A percentile compares a stretch with the other conserved stretches of the same genome.
phyloP scores from a whole-genome alignment of 2,329 filamentous ascomycete genomes.

The Diaporthe sp. region DNA sequence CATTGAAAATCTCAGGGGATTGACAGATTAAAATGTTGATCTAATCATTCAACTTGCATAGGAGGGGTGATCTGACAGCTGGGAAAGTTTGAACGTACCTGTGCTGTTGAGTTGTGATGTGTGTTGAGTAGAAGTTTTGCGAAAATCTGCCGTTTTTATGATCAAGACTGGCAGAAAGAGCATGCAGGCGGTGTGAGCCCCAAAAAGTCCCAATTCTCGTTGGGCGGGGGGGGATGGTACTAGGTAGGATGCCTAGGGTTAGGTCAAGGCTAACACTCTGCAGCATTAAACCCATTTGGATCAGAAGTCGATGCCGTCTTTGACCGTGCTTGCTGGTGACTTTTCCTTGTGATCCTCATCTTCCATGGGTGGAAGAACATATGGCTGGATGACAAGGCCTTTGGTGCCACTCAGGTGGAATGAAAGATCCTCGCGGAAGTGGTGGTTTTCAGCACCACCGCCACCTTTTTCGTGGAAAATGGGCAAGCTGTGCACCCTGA shows the following conservation, averaged over 20 bases:
- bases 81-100: constrained; percentile 44
- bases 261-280: not conserved
- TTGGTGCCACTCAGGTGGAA: constrained; percentile 87
- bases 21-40: constrained; percentile 67
- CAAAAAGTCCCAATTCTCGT: not conserved
- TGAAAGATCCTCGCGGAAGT: constrained; percentile 86
- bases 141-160: constrained; percentile 35
- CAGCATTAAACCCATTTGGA: not conserved
- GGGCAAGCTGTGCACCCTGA: constrained; percentile 86
- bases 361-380: constrained; percentile 88
- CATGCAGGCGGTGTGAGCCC: constrained; percentile 27
- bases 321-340: constrained; percentile 67
- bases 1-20: constrained; percentile 68
- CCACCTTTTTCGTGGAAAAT: constrained; percentile 91
- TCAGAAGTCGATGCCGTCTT: constrained; percentile 83
- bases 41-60: constrained; percentile 60
- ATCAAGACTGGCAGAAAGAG: constrained; percentile 33
- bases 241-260: constrained; percentile 14
- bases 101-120: constrained; percentile 41
- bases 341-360: constrained; percentile 70
- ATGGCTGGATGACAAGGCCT: constrained; percentile 88
- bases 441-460: constrained; percentile 76
- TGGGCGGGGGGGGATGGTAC: not conserved
- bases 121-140: constrained; percentile 37
- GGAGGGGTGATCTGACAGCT: not conserved